These are phyloP conservation scores for Tilletia indica DNA, from an alignment of 1,284 basidiomycete species.

Conservation along the genomic window DNA sequence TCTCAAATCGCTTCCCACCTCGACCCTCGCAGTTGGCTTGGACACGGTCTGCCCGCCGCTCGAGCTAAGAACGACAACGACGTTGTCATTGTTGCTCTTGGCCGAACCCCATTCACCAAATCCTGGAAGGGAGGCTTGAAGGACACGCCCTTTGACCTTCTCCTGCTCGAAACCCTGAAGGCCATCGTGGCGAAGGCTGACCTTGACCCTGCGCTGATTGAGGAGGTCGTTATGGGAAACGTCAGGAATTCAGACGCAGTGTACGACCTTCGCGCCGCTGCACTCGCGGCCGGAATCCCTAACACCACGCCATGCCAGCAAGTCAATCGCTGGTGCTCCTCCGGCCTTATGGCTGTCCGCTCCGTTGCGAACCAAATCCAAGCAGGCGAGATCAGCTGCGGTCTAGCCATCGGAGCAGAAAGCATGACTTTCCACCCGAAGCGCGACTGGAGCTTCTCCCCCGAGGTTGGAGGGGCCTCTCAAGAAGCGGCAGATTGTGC, in stretches of 20 bases:
- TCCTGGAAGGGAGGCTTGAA: conserved; percentile 77
- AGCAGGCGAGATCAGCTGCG: conserved; percentile 77
- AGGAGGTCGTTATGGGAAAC: conserved; percentile 72
- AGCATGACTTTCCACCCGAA: conserved; percentile 64
- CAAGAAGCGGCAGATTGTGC: conserved; percentile 48
- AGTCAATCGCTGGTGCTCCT: conserved; percentile 71
- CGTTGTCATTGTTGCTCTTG: conserved; percentile 75
- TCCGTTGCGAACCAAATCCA: conserved; percentile 77
- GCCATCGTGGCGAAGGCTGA: conserved; percentile 66
- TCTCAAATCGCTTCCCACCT: conserved; percentile 46
- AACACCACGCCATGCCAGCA: conserved; percentile 72
- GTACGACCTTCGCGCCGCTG: conserved; percentile 61
- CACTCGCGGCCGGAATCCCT: conserved; percentile 77
- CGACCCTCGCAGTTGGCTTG: conserved; percentile 47
- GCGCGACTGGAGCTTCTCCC: conserved; percentile 31
- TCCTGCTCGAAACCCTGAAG: conserved; percentile 55
- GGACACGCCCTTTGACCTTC: conserved; percentile 63
- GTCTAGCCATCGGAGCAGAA: conserved; percentile 79
- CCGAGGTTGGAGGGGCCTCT: conserved; percentile 31
- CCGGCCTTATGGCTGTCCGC: conserved; percentile 77
- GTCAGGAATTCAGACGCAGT: conserved; percentile 40
- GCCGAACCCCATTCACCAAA: conserved; percentile 73
- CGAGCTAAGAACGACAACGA: conserved; percentile 44
- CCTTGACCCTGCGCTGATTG: conserved; percentile 69
- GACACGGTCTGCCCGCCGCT: conserved; percentile 42